Conservation (phyloP, 805 yeast species). For the Pichia gijzeniarum region DNA sequence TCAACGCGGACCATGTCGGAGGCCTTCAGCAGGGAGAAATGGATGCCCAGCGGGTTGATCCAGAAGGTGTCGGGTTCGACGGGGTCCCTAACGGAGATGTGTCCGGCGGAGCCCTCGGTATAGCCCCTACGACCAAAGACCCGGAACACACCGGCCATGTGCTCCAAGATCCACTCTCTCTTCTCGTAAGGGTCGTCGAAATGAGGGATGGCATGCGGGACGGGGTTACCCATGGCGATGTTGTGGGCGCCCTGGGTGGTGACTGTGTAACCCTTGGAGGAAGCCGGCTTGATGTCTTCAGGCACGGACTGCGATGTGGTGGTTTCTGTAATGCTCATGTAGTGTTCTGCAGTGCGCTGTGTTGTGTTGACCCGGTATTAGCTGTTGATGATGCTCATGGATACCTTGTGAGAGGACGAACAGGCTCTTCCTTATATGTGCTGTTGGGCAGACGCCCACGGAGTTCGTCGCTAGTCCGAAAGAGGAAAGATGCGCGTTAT, state of each 20-base stretch:
- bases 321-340: conserved; percentile 7
- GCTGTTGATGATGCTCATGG: no score
- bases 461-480: no score
- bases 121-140: conserved; percentile 74
- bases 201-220: conserved; percentile 46
- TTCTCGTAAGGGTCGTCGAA: conserved; percentile 44
- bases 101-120: conserved; percentile 79
- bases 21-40: conserved; percentile 55
- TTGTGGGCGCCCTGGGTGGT: conserved; percentile 52
- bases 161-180: conserved; percentile 54
- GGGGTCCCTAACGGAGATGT: conserved; percentile 81
- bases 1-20: conserved; percentile 60
- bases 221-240: conserved; percentile 47
- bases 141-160: conserved; percentile 82
- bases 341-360: no score
- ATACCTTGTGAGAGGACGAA: no score
- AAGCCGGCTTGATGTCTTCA: conserved; percentile 23
- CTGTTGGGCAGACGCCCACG: no score
- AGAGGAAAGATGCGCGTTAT: no score
- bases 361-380: not conserved
- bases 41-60: conserved; percentile 85
- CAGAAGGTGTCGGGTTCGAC: conserved; percentile 74
- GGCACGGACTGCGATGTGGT: conserved; percentile 17
- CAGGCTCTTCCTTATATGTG: no score
- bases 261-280: conserved; percentile 37